A percentile compares a stretch with the other conserved stretches of the same genome.
Evolutionary conservation across 2,329 filamentous ascomycete genomes (phyloP).

Genomic region (Epichloe gansuensis): DNA sequence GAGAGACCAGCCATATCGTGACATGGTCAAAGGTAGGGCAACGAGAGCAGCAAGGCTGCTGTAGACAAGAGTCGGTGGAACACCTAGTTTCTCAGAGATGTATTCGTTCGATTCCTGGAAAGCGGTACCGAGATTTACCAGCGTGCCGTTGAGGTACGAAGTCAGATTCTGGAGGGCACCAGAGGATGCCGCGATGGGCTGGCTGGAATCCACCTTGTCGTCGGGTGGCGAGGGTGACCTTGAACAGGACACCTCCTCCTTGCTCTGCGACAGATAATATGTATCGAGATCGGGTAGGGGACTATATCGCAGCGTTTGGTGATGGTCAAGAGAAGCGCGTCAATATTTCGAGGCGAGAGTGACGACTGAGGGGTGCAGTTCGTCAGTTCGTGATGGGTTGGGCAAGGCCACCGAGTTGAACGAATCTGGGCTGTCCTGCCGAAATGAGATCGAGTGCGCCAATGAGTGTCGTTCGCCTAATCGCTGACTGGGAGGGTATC

Average conservation of each 20-base stretch:
- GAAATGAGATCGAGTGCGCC: neutral
- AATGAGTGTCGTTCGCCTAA: neutral
- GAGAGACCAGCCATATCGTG: slow-evolving; percentile 38
- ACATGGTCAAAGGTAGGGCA: slow-evolving; percentile 39
- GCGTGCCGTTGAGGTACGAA: slow-evolving; percentile 42
- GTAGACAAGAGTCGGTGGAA: slow-evolving; percentile 36
- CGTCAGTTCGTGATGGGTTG: neutral
- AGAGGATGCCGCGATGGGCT: slow-evolving; percentile 45
- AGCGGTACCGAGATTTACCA: slow-evolving; percentile 34
- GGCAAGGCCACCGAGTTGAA: neutral
- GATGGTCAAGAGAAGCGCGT: neutral
- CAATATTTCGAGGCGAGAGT: neutral
- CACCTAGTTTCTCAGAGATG: slow-evolving; percentile 35
- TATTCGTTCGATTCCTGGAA: slow-evolving; percentile 38
- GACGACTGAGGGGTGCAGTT: neutral
- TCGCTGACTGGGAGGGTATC: neutral
- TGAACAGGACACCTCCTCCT: slow-evolving; percentile 20
- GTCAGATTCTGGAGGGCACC: slow-evolving; percentile 50
- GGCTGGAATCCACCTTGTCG: slow-evolving; percentile 51
- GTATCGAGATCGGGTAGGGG: neutral
- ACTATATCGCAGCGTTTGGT: neutral
- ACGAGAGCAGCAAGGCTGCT: slow-evolving; percentile 37
- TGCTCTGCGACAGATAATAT: neutral
- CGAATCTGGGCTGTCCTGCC: neutral
- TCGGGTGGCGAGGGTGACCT: slow-evolving; percentile 23